Conservation (phyloP, 2,329 filamentous ascomycete genomes). For the Corynespora cassiicola region DNA sequence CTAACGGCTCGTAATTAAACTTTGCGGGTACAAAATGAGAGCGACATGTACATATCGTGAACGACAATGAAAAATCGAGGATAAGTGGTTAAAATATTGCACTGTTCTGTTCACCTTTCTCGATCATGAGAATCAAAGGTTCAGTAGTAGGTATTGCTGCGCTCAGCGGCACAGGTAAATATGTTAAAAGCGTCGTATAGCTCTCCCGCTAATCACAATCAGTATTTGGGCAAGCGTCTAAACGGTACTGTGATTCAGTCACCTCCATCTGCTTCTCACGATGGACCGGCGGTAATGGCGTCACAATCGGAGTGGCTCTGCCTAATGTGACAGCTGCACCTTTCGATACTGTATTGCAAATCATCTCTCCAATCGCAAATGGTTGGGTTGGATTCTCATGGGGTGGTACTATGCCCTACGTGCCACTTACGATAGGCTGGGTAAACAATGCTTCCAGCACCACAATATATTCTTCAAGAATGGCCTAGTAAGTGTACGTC, state of each 20-base stretch:
- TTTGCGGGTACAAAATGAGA: conserved; percentile 10
- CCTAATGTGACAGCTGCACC: conserved; percentile 36
- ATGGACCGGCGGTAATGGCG: conserved; percentile 46
- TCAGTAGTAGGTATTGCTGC: conserved; percentile 9
- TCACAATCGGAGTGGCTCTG: conserved; percentile 42
- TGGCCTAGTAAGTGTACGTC: conserved; percentile 52
- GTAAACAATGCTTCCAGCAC: conserved; percentile 48
- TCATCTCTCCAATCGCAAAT: conserved; percentile 51
- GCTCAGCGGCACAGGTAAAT: conserved; percentile 20
- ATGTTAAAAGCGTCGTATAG: neutral
- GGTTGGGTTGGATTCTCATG: conserved; percentile 59
- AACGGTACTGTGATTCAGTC: conserved; percentile 29
- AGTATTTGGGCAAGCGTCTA: conserved; percentile 24
- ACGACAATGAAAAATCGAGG: conserved; percentile 20
- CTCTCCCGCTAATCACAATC: neutral
- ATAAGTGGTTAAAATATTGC: too few species aligned
- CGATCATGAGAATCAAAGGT: conserved; percentile 20
- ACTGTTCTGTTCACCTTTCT: too few species aligned
- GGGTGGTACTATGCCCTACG: conserved; percentile 59
- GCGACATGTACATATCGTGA: conserved; percentile 10
- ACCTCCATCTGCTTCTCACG: conserved; percentile 51
- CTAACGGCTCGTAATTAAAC: conserved; percentile 21
- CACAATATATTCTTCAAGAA: conserved; percentile 50
- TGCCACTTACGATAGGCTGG: conserved; percentile 56
- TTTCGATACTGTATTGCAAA: conserved; percentile 54